These are phyloP conservation scores for Jacaranda copaia DNA, from an alignment of 257 asterid genomes.

Conservation along the genomic window DNA sequence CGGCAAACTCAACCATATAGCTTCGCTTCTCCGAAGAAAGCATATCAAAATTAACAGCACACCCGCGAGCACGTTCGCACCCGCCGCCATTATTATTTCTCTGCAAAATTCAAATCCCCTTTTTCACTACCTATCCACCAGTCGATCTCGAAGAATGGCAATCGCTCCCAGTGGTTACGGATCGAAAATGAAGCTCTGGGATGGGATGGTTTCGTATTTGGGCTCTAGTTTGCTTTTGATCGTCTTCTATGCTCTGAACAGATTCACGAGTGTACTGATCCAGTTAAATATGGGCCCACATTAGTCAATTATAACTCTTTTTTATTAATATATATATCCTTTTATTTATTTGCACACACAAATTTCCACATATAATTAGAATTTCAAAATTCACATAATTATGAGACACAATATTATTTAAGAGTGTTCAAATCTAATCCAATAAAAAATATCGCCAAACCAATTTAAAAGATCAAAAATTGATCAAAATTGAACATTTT, in stretches of 20 bases:
- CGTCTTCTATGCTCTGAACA: neutral
- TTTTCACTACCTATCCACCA: neutral
- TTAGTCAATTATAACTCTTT: no score
- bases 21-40: constrained; percentile 45
- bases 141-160: constrained; percentile 28
- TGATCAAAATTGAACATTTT: no score
- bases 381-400: no score
- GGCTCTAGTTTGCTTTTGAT: neutral
- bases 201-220: constrained; percentile 3
- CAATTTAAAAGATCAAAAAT: no score
- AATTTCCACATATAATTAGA: no score
- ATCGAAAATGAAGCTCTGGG: constrained; percentile 45
- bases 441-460: no score
- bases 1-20: constrained; percentile 80
- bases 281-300: no score
- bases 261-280: neutral
- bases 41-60: constrained; percentile 36
- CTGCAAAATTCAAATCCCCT: constrained; percentile 2
- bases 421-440: no score
- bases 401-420: no score
- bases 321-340: no score
- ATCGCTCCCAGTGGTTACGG: constrained; percentile 45
- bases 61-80: constrained; percentile 46
- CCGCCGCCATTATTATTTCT: constrained; percentile 32
- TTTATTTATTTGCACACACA: no score